Evolutionary conservation across 1,284 basidiomycete species (phyloP).

Genomic region (Rhizopogon parksii): DNA sequence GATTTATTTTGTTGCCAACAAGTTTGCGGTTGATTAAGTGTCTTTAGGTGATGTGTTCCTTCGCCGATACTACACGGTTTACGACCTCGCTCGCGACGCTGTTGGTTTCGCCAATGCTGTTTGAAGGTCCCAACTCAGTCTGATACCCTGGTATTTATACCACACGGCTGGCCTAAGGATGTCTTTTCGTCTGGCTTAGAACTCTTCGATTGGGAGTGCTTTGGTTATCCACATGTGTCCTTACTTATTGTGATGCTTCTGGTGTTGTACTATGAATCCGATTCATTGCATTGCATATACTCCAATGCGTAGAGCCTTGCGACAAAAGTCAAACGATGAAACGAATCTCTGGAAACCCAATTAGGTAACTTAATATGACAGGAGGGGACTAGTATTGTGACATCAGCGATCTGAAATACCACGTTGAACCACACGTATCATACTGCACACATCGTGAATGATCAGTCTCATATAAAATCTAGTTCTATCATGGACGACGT

Average conservation of each 20-base stretch:
- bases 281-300: background rate
- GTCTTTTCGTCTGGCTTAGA: background rate
- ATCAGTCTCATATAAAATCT: background rate
- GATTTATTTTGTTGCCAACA: slow-evolving; percentile 5
- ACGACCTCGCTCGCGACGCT: slow-evolving; percentile 80
- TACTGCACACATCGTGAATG: background rate
- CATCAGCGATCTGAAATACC: too few relatives aligned
- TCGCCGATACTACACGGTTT: slow-evolving; percentile 89
- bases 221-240: background rate
- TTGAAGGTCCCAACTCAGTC: slow-evolving; percentile 8
- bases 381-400: background rate
- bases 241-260: background rate
- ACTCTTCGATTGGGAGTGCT: background rate
- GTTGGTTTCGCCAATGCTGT: slow-evolving; percentile 71
- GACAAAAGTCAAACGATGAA: too few relatives aligned
- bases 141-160: background rate
- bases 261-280: slow-evolving; percentile 1
- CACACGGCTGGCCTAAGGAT: background rate
- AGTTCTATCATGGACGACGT: slow-evolving; percentile 14
- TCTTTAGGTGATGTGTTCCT: slow-evolving; percentile 76
- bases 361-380: background rate
- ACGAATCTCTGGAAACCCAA: background rate
- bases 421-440: too few relatives aligned
- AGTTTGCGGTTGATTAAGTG: slow-evolving; percentile 8
- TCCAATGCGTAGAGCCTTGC: too few relatives aligned